Percentiles rank a stretch among this genome's conserved stretches.
Evolutionary conservation across 306 rosid genomes (phyloP).

Genomic region (Lathyrus oleraceus): DNA sequence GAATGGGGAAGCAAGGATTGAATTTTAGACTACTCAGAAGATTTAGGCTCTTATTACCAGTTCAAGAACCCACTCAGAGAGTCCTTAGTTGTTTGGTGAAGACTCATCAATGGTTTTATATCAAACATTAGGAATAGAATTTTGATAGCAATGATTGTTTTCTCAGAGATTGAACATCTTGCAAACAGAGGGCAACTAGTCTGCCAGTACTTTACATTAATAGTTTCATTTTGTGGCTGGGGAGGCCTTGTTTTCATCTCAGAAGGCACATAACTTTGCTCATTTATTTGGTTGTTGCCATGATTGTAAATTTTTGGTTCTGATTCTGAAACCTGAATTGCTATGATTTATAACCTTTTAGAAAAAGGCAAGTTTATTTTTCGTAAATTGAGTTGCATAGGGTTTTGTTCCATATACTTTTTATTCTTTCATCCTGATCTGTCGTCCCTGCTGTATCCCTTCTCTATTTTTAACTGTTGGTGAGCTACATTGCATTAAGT

Average conservation of each 20-base stretch:
- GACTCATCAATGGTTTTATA: background rate
- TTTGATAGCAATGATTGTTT: background rate
- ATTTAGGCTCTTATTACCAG: background rate
- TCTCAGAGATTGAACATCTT: background rate
- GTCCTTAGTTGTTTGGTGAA: background rate
- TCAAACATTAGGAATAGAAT: background rate
- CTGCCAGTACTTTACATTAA: background rate
- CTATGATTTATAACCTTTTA: constrained; percentile 1
- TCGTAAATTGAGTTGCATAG: constrained; percentile 1
- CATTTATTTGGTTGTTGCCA: background rate
- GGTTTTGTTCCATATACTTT: background rate
- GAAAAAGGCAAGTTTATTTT: constrained; percentile 17
- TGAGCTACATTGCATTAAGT: background rate
- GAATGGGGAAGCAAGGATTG: background rate
- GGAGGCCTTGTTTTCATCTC: background rate
- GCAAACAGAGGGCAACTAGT: background rate
- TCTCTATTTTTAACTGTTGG: background rate
- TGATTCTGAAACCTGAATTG: constrained; percentile 22
- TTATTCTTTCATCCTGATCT: background rate
- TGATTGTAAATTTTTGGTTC: background rate
- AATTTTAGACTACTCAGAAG: background rate
- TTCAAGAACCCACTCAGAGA: constrained; percentile 8
- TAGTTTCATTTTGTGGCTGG: background rate
- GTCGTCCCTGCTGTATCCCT: background rate
- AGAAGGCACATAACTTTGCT: background rate